Percentiles rank a stretch among this genome's conserved stretches.
These are phyloP conservation scores for Hypoxylon crocopeplum DNA, from an alignment of 495 filamentous ascomycete species.

Conservation along the genomic window DNA sequence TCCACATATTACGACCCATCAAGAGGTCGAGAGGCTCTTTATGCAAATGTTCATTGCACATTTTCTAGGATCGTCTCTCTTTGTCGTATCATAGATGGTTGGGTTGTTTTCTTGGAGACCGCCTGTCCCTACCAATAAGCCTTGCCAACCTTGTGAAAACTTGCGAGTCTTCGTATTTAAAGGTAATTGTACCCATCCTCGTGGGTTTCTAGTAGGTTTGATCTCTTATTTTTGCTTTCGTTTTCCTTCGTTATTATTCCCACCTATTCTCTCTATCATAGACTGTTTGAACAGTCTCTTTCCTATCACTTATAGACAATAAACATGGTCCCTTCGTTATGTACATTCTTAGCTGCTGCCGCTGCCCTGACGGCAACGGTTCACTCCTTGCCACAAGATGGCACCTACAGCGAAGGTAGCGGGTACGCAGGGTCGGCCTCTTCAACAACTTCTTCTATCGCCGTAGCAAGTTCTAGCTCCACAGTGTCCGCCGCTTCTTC, in stretches of 20 bases:
- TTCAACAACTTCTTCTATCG: constrained; percentile 20
- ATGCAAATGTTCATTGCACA: neutral
- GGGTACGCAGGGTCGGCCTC: constrained; percentile 13
- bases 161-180: constrained; percentile 10
- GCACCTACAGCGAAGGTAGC: too few relatives aligned
- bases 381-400: constrained; percentile 36
- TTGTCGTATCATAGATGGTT: neutral
- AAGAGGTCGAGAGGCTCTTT: constrained; percentile 8
- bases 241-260: neutral
- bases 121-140: neutral
- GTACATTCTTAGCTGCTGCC: constrained; percentile 21
- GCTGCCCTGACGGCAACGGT: constrained; percentile 36
- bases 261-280: neutral
- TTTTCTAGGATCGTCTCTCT: neutral
- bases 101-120: neutral
- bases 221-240: constrained; percentile 10
- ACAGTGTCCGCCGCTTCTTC: constrained; percentile 19
- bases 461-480: constrained; percentile 23
- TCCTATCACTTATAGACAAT: constrained; percentile 11
- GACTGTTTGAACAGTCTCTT: neutral
- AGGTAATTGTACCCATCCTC: constrained; percentile 6
- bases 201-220: constrained; percentile 12
- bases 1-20: constrained; percentile 13
- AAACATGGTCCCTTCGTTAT: constrained; percentile 41
- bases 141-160: constrained; percentile 11